Percentiles rank a stretch among this genome's conserved stretches.
These are phyloP conservation scores for Skeletonema menzelii DNA, from an alignment of 108 stramenopile genomes.

Conservation along the genomic window DNA sequence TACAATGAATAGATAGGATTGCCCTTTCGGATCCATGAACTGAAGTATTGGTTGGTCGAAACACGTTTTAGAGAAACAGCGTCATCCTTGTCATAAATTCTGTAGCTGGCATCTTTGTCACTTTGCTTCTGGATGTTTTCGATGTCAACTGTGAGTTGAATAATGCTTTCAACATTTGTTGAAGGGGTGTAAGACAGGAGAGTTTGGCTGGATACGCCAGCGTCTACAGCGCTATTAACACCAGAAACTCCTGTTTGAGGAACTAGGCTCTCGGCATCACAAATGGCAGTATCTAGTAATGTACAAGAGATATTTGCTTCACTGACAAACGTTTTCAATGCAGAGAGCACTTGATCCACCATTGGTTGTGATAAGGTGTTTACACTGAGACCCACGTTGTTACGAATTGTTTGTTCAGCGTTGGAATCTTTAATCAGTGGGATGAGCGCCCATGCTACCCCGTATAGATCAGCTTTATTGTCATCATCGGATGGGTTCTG, in stretches of 20 bases:
- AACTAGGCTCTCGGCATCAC: neutral
- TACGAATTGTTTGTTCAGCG: neutral
- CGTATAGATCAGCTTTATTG: constrained; percentile 24
- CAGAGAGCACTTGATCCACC: neutral
- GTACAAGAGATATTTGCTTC: neutral
- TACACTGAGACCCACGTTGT: neutral
- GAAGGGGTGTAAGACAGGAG: neutral
- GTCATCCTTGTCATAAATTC: neutral
- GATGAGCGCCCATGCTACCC: neutral
- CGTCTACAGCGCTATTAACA: neutral
- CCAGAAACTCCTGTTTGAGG: neutral
- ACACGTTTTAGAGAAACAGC: neutral
- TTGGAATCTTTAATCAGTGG: neutral
- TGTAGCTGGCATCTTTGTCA: neutral
- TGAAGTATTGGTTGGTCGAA: neutral
- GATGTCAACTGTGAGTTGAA: neutral
- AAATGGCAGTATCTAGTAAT: neutral
- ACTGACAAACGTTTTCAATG: neutral
- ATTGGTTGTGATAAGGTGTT: neutral
- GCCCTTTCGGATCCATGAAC: neutral
- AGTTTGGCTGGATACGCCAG: neutral
- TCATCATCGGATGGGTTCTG: constrained; percentile 6
- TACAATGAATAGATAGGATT: neutral
- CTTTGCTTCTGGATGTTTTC: neutral
- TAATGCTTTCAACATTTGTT: neutral